phyloP scores from a whole-genome alignment of 2,329 filamentous ascomycete genomes.

The Colletotrichum sojae region DNA sequence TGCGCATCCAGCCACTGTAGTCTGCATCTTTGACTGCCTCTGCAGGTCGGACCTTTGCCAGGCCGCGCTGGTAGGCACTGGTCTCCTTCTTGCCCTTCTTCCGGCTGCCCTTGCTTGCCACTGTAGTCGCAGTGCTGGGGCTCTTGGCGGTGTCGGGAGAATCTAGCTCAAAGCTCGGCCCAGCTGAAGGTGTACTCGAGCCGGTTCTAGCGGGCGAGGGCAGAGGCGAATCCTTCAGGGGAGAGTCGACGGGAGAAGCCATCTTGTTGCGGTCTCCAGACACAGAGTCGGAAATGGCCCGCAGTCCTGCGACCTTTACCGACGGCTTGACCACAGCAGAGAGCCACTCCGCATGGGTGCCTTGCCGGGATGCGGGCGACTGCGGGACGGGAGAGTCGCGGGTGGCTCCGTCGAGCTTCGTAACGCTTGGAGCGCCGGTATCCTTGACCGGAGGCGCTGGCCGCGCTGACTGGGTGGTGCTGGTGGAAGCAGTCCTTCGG shows the following conservation, averaged over 20 bases:
- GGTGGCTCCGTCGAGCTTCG: slow-evolving; percentile 68
- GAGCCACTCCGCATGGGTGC: slow-evolving; percentile 70
- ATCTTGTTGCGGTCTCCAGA: slow-evolving; percentile 69
- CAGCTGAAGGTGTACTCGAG: slow-evolving; percentile 77
- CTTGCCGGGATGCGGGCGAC: slow-evolving; percentile 57
- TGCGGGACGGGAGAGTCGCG: slow-evolving; percentile 59
- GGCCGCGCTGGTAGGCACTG: slow-evolving; percentile 90
- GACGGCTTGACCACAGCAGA: slow-evolving; percentile 64
- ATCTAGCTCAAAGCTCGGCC: slow-evolving; percentile 83
- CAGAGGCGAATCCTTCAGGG: slow-evolving; percentile 66
- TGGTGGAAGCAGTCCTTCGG: slow-evolving; percentile 73
- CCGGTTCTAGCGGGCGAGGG: slow-evolving; percentile 82
- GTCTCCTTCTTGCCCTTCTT: slow-evolving; percentile 94
- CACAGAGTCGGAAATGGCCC: slow-evolving; percentile 87
- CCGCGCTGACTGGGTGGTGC: slow-evolving; percentile 68
- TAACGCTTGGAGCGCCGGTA: slow-evolving; percentile 68
- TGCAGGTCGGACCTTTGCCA: slow-evolving; percentile 83
- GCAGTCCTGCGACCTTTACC: slow-evolving; percentile 73
- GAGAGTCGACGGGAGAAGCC: slow-evolving; percentile 64
- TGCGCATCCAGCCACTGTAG: slow-evolving; percentile 99
- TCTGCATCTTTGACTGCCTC: slow-evolving; percentile 91
- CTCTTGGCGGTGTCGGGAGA: slow-evolving; percentile 76
- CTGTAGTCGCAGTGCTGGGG: slow-evolving; percentile 63
- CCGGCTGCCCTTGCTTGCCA: slow-evolving; percentile 63
- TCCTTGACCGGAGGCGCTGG: slow-evolving; percentile 69